A percentile compares a stretch with the other conserved stretches of the same genome.
These are phyloP conservation scores for Laguncularia racemosa DNA, from an alignment of 345 rosid genomes.

Conservation along the genomic window DNA sequence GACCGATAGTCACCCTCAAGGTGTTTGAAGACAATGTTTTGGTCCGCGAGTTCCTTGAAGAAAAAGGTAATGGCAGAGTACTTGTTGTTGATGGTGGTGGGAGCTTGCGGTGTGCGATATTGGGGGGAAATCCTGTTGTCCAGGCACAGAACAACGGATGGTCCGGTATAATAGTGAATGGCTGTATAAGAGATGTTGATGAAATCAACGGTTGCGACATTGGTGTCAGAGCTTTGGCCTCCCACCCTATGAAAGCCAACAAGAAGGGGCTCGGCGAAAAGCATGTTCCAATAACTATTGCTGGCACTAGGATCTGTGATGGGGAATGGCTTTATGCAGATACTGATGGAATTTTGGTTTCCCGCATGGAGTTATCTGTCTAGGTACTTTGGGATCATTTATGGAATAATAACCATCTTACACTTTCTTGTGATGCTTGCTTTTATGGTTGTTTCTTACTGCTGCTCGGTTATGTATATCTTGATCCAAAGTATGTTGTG, in stretches of 20 bases:
- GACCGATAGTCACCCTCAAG: conserved; percentile 44
- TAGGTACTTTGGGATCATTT: conserved; percentile 5
- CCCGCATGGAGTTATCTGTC: conserved; percentile 13
- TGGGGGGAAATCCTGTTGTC: conserved; percentile 23
- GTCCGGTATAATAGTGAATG: conserved; percentile 49
- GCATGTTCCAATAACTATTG: conserved; percentile 15
- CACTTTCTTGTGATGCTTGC: no score
- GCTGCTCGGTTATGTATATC: no score
- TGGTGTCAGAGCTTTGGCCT: conserved; percentile 42
- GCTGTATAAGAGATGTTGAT: conserved; percentile 43
- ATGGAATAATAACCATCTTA: no score
- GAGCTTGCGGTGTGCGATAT: conserved; percentile 18
- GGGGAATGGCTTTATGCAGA: conserved; percentile 20
- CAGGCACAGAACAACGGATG: conserved; percentile 46
- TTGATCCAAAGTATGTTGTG: no score
- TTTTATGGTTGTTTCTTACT: no score
- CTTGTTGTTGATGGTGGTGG: conserved; percentile 23
- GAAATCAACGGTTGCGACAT: conserved; percentile 51
- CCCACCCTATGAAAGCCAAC: conserved; percentile 49
- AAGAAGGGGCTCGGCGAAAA: conserved; percentile 23
- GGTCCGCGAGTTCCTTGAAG: conserved; percentile 46
- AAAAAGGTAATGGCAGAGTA: conserved; percentile 31
- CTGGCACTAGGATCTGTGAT: conserved; percentile 18
- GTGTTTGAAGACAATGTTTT: conserved; percentile 47
- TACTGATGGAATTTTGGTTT: conserved; percentile 17